A percentile compares a stretch with the other conserved stretches of the same genome.
phyloP scores from a whole-genome alignment of 2,329 filamentous ascomycete species.

The Metarhizium anisopliae region DNA sequence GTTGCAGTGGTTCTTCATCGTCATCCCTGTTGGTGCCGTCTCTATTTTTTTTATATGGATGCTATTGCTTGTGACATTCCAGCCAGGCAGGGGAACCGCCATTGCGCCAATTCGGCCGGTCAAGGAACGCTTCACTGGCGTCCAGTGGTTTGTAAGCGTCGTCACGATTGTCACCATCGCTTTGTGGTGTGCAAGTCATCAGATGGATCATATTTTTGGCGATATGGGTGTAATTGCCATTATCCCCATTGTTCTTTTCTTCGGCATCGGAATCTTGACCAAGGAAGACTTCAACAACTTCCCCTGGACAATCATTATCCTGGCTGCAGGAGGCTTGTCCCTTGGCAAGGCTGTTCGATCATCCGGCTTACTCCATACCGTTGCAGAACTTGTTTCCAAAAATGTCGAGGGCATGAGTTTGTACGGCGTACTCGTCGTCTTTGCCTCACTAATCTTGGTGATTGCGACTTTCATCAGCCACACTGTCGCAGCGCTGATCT shows the following conservation, averaged over 20 bases:
- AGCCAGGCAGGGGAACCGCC: constrained; percentile 72
- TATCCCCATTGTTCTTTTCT: constrained; percentile 91
- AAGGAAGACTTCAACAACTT: constrained; percentile 99
- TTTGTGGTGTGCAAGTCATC: constrained; percentile 88
- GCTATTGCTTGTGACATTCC: constrained; percentile 76
- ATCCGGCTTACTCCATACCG: constrained; percentile 82
- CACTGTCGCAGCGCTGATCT: constrained; percentile 91
- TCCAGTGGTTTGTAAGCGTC: constrained; percentile 86
- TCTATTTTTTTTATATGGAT: constrained; percentile 85
- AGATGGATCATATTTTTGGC: constrained; percentile 78
- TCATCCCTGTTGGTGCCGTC: constrained; percentile 84
- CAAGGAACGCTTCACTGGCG: constrained; percentile 76
- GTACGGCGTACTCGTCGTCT: constrained; percentile 80
- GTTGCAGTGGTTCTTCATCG: constrained; percentile 95
- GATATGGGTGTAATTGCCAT: constrained; percentile 99
- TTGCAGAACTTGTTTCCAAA: constrained; percentile 68
- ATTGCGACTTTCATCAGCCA: constrained; percentile 98
- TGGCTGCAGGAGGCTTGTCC: constrained; percentile 85
- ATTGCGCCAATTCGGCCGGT: constrained; percentile 88
- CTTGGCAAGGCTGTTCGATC: constrained; percentile 91
- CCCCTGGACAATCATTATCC: constrained; percentile 98
- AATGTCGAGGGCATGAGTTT: constrained; percentile 70
- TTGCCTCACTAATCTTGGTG: constrained; percentile 74
- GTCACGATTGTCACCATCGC: constrained; percentile 78
- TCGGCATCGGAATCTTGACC: constrained; percentile 88